These are phyloP conservation scores for Ganoderma leucocontextum DNA, from an alignment of 1,284 basidiomycete genomes.

Conservation along the genomic window DNA sequence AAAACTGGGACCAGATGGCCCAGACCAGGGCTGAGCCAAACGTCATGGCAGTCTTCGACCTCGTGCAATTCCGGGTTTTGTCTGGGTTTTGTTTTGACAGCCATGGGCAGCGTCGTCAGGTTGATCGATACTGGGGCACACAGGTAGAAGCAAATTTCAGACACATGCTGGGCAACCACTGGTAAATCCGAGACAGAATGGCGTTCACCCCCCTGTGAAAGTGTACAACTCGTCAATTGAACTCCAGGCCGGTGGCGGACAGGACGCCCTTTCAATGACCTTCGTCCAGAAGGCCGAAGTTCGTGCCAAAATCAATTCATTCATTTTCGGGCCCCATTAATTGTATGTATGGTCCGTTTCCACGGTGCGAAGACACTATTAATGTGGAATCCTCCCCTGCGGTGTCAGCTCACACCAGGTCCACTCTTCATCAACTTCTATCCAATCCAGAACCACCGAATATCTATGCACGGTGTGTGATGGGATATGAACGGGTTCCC, in stretches of 20 bases:
- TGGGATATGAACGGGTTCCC: neutral
- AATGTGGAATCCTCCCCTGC: too few species aligned
- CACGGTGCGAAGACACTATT: too few species aligned
- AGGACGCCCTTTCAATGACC: too few species aligned
- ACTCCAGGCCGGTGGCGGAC: too few species aligned
- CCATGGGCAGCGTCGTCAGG: neutral
- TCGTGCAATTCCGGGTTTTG: neutral
- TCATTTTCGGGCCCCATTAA: too few species aligned
- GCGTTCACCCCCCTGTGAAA: too few species aligned
- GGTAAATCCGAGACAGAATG: neutral
- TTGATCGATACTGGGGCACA: too few species aligned
- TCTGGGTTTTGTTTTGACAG: neutral
- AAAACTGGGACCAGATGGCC: neutral
- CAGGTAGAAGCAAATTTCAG: neutral
- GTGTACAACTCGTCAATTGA: too few species aligned
- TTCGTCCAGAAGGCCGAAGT: too few species aligned
- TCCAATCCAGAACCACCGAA: neutral
- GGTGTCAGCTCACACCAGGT: too few species aligned
- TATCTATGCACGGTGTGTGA: neutral
- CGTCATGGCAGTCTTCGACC: neutral
- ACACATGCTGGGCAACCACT: neutral
- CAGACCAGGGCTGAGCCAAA: neutral
- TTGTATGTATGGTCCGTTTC: too few species aligned
- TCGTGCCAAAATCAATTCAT: too few species aligned
- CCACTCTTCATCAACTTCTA: neutral